Evolutionary conservation across 2,329 filamentous ascomycete genomes (phyloP).

Genomic region (Echinosphaeria canescens): DNA sequence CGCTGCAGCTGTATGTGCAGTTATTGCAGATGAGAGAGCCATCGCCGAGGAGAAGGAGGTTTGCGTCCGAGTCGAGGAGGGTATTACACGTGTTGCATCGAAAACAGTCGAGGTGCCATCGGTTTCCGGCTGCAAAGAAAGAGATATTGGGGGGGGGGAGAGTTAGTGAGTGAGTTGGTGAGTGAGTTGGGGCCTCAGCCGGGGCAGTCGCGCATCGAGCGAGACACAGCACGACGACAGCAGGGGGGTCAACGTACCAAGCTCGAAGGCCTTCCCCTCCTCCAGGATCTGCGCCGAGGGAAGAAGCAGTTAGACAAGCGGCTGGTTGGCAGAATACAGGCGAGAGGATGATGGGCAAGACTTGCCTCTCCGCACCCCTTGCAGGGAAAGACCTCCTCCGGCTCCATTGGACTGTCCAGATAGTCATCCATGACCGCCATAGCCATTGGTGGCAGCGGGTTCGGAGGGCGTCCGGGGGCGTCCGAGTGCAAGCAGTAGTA

Average conservation of each 20-base stretch:
- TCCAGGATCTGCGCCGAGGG: conserved; percentile 55
- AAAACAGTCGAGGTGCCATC: conserved; percentile 99
- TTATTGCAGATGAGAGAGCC: conserved; percentile 98
- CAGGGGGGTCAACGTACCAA: conserved; percentile 37
- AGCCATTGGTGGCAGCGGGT: conserved; percentile 9
- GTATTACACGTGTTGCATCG: conserved; percentile 91
- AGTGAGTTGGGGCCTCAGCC: too few species aligned
- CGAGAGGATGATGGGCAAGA: too few species aligned
- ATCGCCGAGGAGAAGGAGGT: conserved; percentile 89
- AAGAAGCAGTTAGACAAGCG: too few species aligned
- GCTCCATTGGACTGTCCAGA: conserved; percentile 44
- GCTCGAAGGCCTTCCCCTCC: conserved; percentile 95
- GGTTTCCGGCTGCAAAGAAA: conserved; percentile 83
- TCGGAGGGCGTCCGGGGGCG: too few species aligned
- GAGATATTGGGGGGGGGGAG: too few species aligned
- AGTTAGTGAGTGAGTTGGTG: conserved; percentile 7
- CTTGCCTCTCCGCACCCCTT: conserved; percentile 83
- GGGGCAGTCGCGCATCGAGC: too few species aligned
- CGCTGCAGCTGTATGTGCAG: conserved; percentile 96
- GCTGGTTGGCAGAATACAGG: too few species aligned
- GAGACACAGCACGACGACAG: too few species aligned
- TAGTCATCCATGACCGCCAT: conserved; percentile 37
- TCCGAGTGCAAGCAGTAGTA: too few species aligned
- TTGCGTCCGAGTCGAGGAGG: conserved; percentile 93
- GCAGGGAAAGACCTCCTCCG: conserved; percentile 71